Conservation (phyloP, 139 green algal species). For the Coelastrella sp. region DNA sequence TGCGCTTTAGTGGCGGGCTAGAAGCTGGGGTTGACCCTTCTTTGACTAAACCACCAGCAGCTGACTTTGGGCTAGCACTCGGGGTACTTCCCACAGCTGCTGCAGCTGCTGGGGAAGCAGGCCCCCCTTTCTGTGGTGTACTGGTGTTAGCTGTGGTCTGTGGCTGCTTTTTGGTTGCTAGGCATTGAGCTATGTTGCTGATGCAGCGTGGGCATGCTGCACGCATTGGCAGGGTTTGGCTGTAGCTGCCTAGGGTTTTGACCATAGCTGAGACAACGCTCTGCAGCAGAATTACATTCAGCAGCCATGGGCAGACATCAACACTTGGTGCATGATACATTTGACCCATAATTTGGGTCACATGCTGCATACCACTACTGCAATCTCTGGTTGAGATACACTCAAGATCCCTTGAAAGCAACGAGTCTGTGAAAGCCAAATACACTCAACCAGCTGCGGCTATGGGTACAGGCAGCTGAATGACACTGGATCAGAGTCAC, state of each 20-base stretch:
- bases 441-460: no score
- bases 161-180: conserved; percentile 15
- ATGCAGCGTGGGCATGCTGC: conserved; percentile 30
- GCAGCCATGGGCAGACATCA: background rate
- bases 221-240: conserved; percentile 29
- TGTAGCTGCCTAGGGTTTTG: conserved; percentile 39
- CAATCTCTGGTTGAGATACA: no score
- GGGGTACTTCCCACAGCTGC: conserved; percentile 1
- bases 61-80: no score
- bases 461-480: no score
- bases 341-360: no score
- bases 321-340: background rate
- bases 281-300: conserved; percentile 7
- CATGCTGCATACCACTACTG: no score
- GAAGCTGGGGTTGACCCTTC: background rate
- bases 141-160: background rate
- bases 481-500: no score
- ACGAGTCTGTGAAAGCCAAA: no score
- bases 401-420: no score
- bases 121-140: background rate
- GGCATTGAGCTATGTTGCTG: background rate
- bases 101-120: no score
- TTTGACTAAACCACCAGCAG: no score
- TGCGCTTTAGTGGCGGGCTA: background rate
- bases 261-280: conserved; percentile 41